Base-by-base conservation (phyloP, 495 filamentous ascomycete genomes). In the Talaromyces liani region DNA sequence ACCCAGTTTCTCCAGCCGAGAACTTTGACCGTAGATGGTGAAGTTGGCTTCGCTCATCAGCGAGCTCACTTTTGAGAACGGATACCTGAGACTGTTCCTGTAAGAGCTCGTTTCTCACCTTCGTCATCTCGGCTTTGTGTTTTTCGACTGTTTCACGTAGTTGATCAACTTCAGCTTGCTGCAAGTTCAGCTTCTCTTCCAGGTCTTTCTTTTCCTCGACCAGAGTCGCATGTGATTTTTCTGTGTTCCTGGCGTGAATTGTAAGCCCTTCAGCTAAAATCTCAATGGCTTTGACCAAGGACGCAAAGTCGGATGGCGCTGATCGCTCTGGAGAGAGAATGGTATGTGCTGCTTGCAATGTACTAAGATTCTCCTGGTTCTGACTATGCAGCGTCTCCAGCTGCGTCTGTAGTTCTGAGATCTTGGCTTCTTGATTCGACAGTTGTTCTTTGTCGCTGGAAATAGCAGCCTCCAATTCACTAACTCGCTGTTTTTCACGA, bases 1-100 rank as follows among this genome's bases (percentile, higher is more conserved):
- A 90, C 24, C 89, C 90, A 6, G 85, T 91, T 69, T 92, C 90
- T 34, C 90, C 91, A 47, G 89, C 87, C 5, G 87, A 82, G 69
- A 94, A 85, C 71, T 86, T 87, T 14, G 76, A 75, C 61, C 89
- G 84, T 31, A 96, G 77, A 16, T 84, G 75, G 47, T 78, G 80
- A 25, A 93, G 78, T 63, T 89, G 86, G 9, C 79, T 75, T 27
- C 87, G 85, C 59, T 89, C 85, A 34, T 88, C 83, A 7, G 83
- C 75, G 24, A 96, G 75, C 66, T 95, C 89, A 20, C 74, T 73
- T 61, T 85, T 80, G 20, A 92, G 73, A 0, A 82, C 79, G 0
- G 74, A 67, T 2, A 83, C 75, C 65, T 85, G 85, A 4, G 84
- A 83, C 63, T 81, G 81, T 65, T 87, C 84, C 51, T 85, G 79